Percentiles rank a stretch among this genome's conserved stretches.
Conservation (phyloP, 495 filamentous ascomycete genomes). For the Evernia prunastri region DNA sequence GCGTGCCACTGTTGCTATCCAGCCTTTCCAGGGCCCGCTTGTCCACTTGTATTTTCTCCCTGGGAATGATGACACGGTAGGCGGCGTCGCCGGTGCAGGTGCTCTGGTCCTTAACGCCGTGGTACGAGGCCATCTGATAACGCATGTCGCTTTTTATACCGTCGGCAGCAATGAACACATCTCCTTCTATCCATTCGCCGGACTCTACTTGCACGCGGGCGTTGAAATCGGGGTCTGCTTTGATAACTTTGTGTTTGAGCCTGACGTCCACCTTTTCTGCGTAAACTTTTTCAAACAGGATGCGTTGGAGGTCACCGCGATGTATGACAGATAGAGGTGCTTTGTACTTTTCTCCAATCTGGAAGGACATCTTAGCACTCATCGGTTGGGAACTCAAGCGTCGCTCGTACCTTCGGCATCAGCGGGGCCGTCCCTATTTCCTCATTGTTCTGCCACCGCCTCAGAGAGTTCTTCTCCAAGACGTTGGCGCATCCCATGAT, state of each 20-base stretch:
- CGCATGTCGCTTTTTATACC: constrained; percentile 66
- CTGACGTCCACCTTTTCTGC: constrained; percentile 42
- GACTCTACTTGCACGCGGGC: constrained; percentile 29
- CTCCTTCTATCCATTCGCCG: constrained; percentile 43
- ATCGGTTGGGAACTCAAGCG: neutral
- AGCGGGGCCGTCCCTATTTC: constrained; percentile 4
- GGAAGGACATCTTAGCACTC: neutral
- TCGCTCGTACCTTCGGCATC: neutral
- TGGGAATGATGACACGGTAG: constrained; percentile 77
- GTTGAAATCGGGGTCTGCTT: constrained; percentile 49
- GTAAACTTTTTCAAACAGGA: constrained; percentile 20
- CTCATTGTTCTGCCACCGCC: constrained; percentile 5
- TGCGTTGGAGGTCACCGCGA: constrained; percentile 3
- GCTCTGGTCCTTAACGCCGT: constrained; percentile 51
- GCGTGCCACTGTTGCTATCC: constrained; percentile 58
- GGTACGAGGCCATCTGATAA: constrained; percentile 50
- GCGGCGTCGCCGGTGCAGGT: constrained; percentile 71
- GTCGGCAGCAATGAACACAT: constrained; percentile 65
- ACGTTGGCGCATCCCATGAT: constrained; percentile 54
- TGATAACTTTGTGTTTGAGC: constrained; percentile 48
- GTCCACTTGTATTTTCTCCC: constrained; percentile 58
- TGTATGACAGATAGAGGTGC: constrained; percentile 5
- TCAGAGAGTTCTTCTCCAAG: neutral
- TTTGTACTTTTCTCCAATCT: constrained; percentile 7
- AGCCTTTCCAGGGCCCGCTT: constrained; percentile 62